Base-by-base conservation (phyloP, 306 rosid species). In the Trifolium dubium region DNA sequence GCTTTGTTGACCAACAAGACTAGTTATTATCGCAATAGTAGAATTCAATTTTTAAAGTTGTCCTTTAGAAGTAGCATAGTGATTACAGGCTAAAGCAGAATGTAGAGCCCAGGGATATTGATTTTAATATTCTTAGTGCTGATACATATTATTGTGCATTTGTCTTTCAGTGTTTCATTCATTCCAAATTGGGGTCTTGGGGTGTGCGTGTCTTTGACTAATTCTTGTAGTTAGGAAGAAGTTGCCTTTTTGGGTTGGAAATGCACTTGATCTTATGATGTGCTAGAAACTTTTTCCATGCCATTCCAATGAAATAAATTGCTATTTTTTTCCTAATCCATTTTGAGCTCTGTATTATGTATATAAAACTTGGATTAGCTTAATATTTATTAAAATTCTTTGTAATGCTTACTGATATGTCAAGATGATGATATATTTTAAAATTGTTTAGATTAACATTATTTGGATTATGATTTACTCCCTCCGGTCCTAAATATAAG, bases 91-190 rank as follows among this genome's bases (percentile, higher is more conserved):
- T 47, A 74, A 61, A 59, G 67, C 29, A 47, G 23, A 43, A 67
- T 8, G 44, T 13, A 67, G 70, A 56, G 78, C 56, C 56, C 62
- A 28, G 18, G 47, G 35, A 56, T 44, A 18, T 64, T 12, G 50
- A 71, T 64, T 79, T 64, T n/a, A 78, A 34, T 32, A 54, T 71
- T 62, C 47, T 67, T 71, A 63, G 17, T 40, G 72, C 31, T 37
- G 23, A 77, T 43, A 9, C 30, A 54, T 18, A 54, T 12, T 74
- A 14, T 34, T 60, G 47, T 73, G 69, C 47, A 46, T n/a, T 10
- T 28, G n/a, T 46, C 56, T 40, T 72, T 44, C 49, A 14, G 23
- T 31, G 64, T 60, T 69, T 53, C 31, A 9, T 62, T 77, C 35
- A 47, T 35, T 30, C 46, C 19, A 49, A 60, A 62, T 69, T 10